These are phyloP conservation scores for Tetrapisispora taiwanensis DNA, from an alignment of 805 yeast genomes.

Conservation along the genomic window DNA sequence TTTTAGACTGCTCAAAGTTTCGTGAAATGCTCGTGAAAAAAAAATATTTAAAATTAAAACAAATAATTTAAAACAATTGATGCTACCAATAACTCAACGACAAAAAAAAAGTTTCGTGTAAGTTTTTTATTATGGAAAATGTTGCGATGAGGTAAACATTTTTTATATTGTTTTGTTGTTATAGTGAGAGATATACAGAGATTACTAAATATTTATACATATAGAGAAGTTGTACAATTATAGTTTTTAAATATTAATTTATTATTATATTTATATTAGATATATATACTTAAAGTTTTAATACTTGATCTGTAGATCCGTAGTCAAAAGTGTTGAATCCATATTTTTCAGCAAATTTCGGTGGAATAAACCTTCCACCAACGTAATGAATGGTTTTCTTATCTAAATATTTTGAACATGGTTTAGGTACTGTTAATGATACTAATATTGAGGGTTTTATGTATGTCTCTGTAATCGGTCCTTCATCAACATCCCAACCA, in stretches of 20 bases:
- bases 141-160: no score
- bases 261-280: no score
- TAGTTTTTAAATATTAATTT: no score
- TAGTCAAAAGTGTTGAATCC: constrained; percentile 58
- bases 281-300: constrained; percentile 22
- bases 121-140: no score
- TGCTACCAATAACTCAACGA: no score
- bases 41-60: neutral
- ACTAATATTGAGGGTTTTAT: constrained; percentile 60
- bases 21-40: neutral
- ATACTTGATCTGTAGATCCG: constrained; percentile 47
- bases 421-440: constrained; percentile 90
- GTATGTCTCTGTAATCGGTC: constrained; percentile 43
- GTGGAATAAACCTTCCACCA: constrained; percentile 81
- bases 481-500: constrained; percentile 93
- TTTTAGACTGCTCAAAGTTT: no score
- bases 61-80: no score
- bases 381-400: constrained; percentile 49
- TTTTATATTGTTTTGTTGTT: no score
- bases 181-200: no score
- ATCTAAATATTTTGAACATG: constrained; percentile 52
- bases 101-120: no score
- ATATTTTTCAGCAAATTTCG: constrained; percentile 58
- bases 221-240: no score
- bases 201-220: no score